phyloP scores from a whole-genome alignment of 1,284 basidiomycete species.

The Apiotrichum porosum region DNA sequence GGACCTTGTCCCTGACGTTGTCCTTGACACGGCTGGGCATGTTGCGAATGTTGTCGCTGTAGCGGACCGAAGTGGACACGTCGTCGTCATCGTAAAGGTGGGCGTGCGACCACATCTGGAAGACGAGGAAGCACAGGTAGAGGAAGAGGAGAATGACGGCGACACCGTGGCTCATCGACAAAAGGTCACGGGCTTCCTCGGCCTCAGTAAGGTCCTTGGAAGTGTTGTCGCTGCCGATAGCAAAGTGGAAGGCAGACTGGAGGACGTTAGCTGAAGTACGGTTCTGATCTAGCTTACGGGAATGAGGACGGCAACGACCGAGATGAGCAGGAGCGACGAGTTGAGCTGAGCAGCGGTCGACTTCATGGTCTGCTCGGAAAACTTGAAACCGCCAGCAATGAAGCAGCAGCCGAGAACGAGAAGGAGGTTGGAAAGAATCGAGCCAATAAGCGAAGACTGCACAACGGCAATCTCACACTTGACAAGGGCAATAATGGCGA shows the following conservation, averaged over 20 bases:
- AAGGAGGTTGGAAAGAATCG: conserved; percentile 79
- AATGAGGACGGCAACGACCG: conserved; percentile 52
- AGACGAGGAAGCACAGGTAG: conserved; percentile 68
- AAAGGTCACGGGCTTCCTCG: conserved; percentile 55
- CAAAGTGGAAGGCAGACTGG: conserved; percentile 50
- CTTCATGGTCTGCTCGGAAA: conserved; percentile 47
- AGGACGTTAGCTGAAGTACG: background rate
- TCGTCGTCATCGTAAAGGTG: conserved; percentile 56
- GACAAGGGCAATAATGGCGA: conserved; percentile 74
- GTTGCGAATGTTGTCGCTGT: conserved; percentile 34
- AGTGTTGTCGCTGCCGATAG: conserved; percentile 37
- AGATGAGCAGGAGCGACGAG: conserved; percentile 52
- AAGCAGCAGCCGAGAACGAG: conserved; percentile 74
- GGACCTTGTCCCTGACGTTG: conserved; percentile 21
- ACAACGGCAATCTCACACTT: conserved; percentile 81
- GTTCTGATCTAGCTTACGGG: conserved; percentile 17
- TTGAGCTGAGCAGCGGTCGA: conserved; percentile 49
- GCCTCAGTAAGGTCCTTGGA: conserved; percentile 12
- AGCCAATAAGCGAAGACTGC: conserved; percentile 63
- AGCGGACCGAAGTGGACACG: conserved; percentile 33
- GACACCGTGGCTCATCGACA: conserved; percentile 72
- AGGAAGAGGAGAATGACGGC: conserved; percentile 69
- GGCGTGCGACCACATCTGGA: conserved; percentile 81
- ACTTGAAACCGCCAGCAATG: conserved; percentile 48
- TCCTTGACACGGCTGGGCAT: conserved; percentile 21